These are phyloP conservation scores for Galerina marginata DNA, from an alignment of 768 basidiomycete genomes.

Conservation along the genomic window DNA sequence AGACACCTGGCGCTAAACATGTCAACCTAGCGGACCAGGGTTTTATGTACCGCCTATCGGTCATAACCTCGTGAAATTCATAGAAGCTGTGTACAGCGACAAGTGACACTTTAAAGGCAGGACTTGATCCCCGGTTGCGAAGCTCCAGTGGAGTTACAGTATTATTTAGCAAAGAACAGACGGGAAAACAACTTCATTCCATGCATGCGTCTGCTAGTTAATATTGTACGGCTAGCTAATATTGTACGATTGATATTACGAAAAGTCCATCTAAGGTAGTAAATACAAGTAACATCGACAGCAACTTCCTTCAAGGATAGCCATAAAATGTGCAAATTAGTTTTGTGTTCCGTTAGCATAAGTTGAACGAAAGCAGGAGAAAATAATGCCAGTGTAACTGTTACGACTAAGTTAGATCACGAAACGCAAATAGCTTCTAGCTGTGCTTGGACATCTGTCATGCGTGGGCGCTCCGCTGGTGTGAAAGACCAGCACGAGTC, in stretches of 20 bases:
- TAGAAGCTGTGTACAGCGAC: too few relatives aligned
- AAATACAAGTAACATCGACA: not conserved
- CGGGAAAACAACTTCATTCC: too few relatives aligned
- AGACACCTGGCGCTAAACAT: too few relatives aligned
- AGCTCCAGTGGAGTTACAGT: too few relatives aligned
- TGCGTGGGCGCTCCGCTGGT: conserved; percentile 23
- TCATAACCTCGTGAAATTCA: too few relatives aligned
- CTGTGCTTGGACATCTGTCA: conserved; percentile 21
- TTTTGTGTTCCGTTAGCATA: not conserved
- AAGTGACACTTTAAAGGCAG: too few relatives aligned
- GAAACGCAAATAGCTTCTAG: conserved; percentile 21
- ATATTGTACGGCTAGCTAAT: not conserved
- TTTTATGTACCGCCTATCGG: too few relatives aligned
- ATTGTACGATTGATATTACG: not conserved
- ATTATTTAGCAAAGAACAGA: too few relatives aligned
- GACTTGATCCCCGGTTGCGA: too few relatives aligned
- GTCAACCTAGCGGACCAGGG: too few relatives aligned
- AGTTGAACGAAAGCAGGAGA: not conserved
- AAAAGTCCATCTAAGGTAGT: not conserved
- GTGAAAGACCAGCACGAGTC: conserved; percentile 29
- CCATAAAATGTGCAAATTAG: not conserved
- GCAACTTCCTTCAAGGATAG: conserved; percentile 8
- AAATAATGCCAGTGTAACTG: not conserved
- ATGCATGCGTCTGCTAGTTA: not conserved
- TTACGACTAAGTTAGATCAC: not conserved